Evolutionary conservation across 805 yeast species (phyloP), one percentile per base, ranked within the genome.

Genomic region (Kazachstania taianensis): DNA sequence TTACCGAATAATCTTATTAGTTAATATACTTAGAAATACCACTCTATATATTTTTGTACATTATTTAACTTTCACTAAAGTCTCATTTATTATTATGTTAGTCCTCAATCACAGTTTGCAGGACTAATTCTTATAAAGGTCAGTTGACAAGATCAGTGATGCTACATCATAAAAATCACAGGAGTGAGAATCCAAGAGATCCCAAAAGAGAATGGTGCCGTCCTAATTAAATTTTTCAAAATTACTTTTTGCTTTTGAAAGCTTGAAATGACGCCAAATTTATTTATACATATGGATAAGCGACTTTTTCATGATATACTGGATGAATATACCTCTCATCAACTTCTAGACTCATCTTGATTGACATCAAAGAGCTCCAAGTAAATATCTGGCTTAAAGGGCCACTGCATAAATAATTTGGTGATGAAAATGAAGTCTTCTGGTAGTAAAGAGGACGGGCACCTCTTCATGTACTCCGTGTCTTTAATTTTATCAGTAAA

Each of bases 301-400:
- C n/a, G n/a, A n/a, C n/a, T n/a, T n/a, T n/a, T n/a, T n/a, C n/a
- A n/a, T n/a, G n/a, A n/a, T n/a, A n/a, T n/a, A n/a, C n/a, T n/a
- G n/a, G n/a, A n/a, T n/a, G n/a, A n/a, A n/a, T n/a, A n/a, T 10
- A 3, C 17, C 29, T 26, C 14, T 26, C 15, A 3, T 26, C 25
- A 22, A 2, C 12, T 22, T n/a, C 29, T 26, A 13, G 29, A 12
- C 14, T 32, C 35, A 10, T 32, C 35, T 18, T 16, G 18, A 5
- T 32, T 32, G n/a, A 32, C n/a, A 32, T 32, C 35, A 24, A 24
- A 26, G 20, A 24, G 14, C 20, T 34, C 37, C 22, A 34, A 16
- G 28, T 34, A 34, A 19, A 34, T 34, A 38, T 61, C 69, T 0
- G 94, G 96, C 55, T 78, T 85, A 65, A 86, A 89, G 0, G 96